Base-by-base conservation (phyloP, 768 basidiomycete species). In the Mycena indigotica region DNA sequence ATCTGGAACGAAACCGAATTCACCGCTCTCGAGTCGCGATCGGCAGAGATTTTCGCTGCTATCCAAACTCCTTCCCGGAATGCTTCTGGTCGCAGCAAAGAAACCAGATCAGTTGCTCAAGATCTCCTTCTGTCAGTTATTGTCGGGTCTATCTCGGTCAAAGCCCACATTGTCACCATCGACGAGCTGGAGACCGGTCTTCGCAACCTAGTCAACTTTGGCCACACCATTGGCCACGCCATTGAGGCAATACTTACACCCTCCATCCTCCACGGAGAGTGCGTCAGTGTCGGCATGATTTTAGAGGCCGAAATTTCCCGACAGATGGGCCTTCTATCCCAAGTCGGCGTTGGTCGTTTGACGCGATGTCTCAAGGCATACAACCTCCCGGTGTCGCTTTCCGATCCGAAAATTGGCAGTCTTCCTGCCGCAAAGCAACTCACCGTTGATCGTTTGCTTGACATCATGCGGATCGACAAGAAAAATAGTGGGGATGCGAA, bases 191-290 rank as follows among this genome's bases (percentile, higher is more conserved):
- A 99, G 76, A 95, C 95, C 0, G 93, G 97, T 21, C 82, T 99
- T 39, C 91, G 97, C 62, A 98, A 98, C 77, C 87, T 99, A 53
- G 96, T 99, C 78, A 99, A 99, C 75, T 98, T 98, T 68, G 97
- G 97, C 1, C 97, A 99, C 73, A 94, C 91, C 40, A 95, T 99
- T 66, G 97, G 97, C 0, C 97, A 99, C 75, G 97, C 96, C 16
- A 95, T 98, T 67, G 97, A 99, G 75, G 97, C 95, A 6, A 85
- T 98, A 35, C 77, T 98, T 55, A 96, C 96, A 0, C 96, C 96
- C 19, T 82, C 87, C 16, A 89, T 98, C 60, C 84, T 99, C 12
- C 97, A 99, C 65, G 97, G 97, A 40, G 97, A 99, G 73, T 98
- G 96, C 65, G 87, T 99, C 67, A 86, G 89, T 55, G 83, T 98